A percentile compares a stretch with the other conserved stretches of the same genome.
These are phyloP conservation scores for Conticribra guillardii DNA, from an alignment of 108 stramenopile genomes.

Conservation along the genomic window DNA sequence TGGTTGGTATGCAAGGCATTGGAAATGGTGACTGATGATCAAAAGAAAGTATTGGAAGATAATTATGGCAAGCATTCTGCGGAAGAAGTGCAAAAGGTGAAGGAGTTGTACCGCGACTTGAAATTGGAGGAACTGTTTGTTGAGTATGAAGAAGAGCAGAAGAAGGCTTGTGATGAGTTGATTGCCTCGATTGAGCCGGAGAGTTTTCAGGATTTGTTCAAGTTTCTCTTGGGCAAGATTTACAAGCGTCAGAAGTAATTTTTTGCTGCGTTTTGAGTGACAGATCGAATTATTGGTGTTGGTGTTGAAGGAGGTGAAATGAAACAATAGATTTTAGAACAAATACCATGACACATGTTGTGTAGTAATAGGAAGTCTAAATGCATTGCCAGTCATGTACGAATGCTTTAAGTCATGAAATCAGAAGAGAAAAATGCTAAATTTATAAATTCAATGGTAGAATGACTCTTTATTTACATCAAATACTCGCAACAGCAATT, in stretches of 20 bases:
- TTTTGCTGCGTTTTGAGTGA: no score
- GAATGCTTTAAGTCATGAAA: no score
- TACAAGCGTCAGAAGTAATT: constrained; percentile 92
- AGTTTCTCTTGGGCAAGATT: constrained; percentile 89
- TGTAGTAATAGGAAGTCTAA: no score
- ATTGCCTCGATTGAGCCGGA: constrained; percentile 59
- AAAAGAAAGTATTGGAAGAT: constrained; percentile 63
- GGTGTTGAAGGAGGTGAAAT: no score
- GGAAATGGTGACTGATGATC: constrained; percentile 51
- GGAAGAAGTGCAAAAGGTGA: constrained; percentile 74
- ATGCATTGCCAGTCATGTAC: no score
- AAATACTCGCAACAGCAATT: no score
- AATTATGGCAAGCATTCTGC: constrained; percentile 91
- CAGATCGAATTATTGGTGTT: no score
- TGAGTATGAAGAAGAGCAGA: constrained; percentile 87
- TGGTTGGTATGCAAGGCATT: constrained; percentile 96
- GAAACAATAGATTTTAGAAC: no score
- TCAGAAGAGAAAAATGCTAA: no score
- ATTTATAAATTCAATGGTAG: no score
- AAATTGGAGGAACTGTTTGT: constrained; percentile 73
- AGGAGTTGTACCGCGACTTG: constrained; percentile 89
- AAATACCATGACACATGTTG: no score
- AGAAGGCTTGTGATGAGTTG: constrained; percentile 55
- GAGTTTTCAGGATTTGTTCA: constrained; percentile 74
- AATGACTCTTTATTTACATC: no score